Base-by-base conservation (phyloP, 2,329 filamentous ascomycete genomes). In the Zasmidium cellare region DNA sequence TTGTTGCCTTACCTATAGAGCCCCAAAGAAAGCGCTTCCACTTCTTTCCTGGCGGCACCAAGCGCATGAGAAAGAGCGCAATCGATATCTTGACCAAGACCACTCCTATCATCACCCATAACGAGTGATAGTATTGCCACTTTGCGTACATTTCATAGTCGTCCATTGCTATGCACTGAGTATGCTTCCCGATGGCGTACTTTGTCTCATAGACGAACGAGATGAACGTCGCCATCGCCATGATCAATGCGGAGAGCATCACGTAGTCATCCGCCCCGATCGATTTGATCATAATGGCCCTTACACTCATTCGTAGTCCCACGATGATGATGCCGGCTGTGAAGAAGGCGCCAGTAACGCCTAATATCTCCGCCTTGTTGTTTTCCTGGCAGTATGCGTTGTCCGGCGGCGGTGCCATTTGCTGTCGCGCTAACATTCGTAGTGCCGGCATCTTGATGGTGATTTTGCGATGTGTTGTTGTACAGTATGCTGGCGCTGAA, bases 211-310 rank as follows among this genome's bases (percentile, higher is more conserved):
- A 69, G 6, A 78, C 67, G 57, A 82, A 81, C 57, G 76, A 80
- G 7, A 71, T 71, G 41, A 75, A 73, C 1, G 67, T 64, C 2
- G 31, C 63, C 12, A 73, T 53, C 9, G 65, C 69, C 58, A 69
- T 60, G 14, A 80, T 71, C 69, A 74, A 72, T 3, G 79, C 75
- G 2, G 69, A 57, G 1, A 77, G 51, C 64, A 82, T 81, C 1
- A 77, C 60, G 57, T 72, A 78, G 64, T 83, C 82, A 71, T 84
- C 82, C 22, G 72, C 63, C 1, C 81, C 80, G 46, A 79, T 72
- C 24, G 77, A 78, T 22, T 75, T 78, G 46, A 84, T 73, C 67
- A 83, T 76, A 11, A 68, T 64, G 2, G 75, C 23, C 11, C 82
- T 75, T 23, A 82, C 81, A 19, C 58, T 58, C 16, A 68, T 35